Conservation (phyloP, 1,284 basidiomycete species). For the Ganoderma resinaceum region DNA sequence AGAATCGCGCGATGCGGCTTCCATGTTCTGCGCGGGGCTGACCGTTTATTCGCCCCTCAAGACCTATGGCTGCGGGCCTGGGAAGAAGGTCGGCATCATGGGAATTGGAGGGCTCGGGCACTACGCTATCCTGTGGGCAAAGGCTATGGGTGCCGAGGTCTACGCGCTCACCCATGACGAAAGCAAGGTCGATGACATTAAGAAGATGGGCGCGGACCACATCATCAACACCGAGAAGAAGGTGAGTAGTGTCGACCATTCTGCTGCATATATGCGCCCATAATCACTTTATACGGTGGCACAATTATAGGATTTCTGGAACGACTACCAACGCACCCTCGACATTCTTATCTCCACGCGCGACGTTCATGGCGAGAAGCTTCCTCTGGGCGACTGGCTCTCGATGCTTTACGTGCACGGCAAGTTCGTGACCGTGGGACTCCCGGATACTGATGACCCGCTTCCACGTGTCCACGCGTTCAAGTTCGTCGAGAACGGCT, state of each 20-base stretch:
- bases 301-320: conserved; percentile 47
- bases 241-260: conserved; percentile 6
- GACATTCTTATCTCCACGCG: conserved; percentile 69
- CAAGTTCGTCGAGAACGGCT: conserved; percentile 48
- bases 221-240: conserved; percentile 50
- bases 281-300: neutral
- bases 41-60: conserved; percentile 73
- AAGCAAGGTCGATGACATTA: conserved; percentile 68
- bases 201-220: conserved; percentile 65
- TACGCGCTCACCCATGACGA: conserved; percentile 72
- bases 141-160: conserved; percentile 54
- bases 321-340: conserved; percentile 51
- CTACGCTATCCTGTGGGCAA: conserved; percentile 36
- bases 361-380: conserved; percentile 35
- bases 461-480: conserved; percentile 47
- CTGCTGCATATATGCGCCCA: neutral
- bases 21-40: conserved; percentile 70
- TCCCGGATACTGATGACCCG: conserved; percentile 51
- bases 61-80: conserved; percentile 65
- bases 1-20: conserved; percentile 55
- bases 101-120: conserved; percentile 66
- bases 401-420: conserved; percentile 59
- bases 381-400: conserved; percentile 47
- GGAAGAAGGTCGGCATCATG: conserved; percentile 72
- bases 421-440: conserved; percentile 59